Evolutionary conservation across 129 eudicot genomes (phyloP).

Genomic region (Centella asiatica): DNA sequence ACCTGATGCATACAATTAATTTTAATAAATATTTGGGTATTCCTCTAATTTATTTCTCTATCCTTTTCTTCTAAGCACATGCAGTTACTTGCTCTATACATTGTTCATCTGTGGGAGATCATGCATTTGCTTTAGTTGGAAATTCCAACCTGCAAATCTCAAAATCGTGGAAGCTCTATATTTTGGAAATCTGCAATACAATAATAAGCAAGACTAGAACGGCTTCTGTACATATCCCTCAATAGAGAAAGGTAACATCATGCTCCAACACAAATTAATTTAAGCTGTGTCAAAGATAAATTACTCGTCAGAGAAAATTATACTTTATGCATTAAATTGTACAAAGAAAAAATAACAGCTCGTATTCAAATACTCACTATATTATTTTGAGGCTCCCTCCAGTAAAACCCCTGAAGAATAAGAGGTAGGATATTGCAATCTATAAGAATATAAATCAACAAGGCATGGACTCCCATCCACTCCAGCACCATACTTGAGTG

Average conservation of each 20-base stretch:
- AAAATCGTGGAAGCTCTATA: no score
- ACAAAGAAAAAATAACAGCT: background rate
- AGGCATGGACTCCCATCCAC: conserved; percentile 25
- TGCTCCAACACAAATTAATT: conserved; percentile 14
- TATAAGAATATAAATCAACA: conserved; percentile 22
- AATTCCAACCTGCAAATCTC: no score
- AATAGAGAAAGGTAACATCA: background rate
- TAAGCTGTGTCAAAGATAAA: conserved; percentile 17
- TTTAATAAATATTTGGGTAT: no score
- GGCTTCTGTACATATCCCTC: no score
- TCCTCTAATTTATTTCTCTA: no score
- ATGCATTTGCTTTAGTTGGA: no score
- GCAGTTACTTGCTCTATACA: no score
- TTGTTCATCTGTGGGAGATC: no score
- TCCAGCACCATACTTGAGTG: conserved; percentile 17
- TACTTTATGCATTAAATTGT: background rate
- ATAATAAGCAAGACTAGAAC: no score
- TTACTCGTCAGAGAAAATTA: background rate
- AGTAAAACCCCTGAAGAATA: conserved; percentile 27
- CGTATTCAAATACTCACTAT: conserved; percentile 5
- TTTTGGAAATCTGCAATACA: no score
- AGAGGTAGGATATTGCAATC: conserved; percentile 27
- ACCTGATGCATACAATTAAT: no score
- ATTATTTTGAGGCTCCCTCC: conserved; percentile 22
- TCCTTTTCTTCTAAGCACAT: no score